A percentile compares a stretch with the other conserved stretches of the same genome.
These are phyloP conservation scores for Xylariaceae sp. DNA, from an alignment of 2,329 filamentous ascomycete genomes.

Conservation along the genomic window DNA sequence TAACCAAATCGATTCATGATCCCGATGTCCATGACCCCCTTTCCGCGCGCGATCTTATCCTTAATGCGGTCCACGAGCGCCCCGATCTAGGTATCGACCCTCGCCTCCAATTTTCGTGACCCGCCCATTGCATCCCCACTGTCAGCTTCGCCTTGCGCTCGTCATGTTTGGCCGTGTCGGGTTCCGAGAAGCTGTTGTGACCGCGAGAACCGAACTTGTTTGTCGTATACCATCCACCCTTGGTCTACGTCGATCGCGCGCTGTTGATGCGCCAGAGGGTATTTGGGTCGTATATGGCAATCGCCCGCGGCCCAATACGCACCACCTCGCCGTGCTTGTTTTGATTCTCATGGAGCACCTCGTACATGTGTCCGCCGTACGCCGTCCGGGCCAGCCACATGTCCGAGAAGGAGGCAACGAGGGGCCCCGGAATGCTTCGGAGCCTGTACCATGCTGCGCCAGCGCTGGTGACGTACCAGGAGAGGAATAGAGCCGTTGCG, in stretches of 20 bases:
- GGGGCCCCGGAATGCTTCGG: constrained; percentile 27
- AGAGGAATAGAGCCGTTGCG: neutral
- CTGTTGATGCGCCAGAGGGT: constrained; percentile 23
- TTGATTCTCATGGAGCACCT: constrained; percentile 13
- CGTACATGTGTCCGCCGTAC: constrained; percentile 14
- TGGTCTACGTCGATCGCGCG: constrained; percentile 25
- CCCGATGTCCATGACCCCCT: constrained; percentile 20
- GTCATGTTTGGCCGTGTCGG: constrained; percentile 21
- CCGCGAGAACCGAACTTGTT: constrained; percentile 24
- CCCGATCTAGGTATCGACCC: constrained; percentile 20
- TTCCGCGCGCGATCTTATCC: constrained; percentile 13
- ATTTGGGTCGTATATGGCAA: constrained; percentile 25
- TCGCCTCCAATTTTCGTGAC: constrained; percentile 22
- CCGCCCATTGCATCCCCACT: constrained; percentile 26
- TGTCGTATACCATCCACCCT: constrained; percentile 24
- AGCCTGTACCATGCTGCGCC: constrained; percentile 24
- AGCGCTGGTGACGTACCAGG: constrained; percentile 16
- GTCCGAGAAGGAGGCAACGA: constrained; percentile 24
- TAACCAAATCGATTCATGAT: constrained; percentile 25
- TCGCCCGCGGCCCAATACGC: constrained; percentile 25
- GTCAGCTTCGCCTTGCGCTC: constrained; percentile 26
- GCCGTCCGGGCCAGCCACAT: constrained; percentile 21
- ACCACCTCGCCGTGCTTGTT: constrained; percentile 24
- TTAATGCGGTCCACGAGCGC: constrained; percentile 18
- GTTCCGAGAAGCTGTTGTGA: constrained; percentile 20